Conservation (phyloP, 495 filamentous ascomycete genomes). For the Rhypophila decipiens region DNA sequence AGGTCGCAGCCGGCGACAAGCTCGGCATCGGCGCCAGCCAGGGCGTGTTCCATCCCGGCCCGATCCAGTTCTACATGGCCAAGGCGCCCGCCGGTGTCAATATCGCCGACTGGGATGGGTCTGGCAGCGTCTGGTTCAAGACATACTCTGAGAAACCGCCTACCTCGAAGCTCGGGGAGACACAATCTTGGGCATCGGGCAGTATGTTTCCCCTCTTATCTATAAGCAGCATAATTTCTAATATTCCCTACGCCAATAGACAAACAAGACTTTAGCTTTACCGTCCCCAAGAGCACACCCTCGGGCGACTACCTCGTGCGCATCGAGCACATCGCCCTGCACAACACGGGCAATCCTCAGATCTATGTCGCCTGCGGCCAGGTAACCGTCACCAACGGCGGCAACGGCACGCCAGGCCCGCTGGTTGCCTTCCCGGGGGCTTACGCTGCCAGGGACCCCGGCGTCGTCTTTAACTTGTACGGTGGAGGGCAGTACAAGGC, state of each 20-base stretch:
- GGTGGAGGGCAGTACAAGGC: conserved; percentile 32
- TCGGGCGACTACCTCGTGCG: conserved; percentile 35
- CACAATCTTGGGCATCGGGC: no score
- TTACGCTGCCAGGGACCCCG: conserved; percentile 28
- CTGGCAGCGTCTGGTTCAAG: conserved; percentile 45
- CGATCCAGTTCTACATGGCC: conserved; percentile 43
- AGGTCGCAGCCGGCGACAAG: conserved; percentile 27
- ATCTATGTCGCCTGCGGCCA: conserved; percentile 37
- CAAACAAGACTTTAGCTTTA: conserved; percentile 26
- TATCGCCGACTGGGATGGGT: conserved; percentile 37
- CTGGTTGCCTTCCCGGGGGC: conserved; percentile 31
- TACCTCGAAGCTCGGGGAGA: no score
- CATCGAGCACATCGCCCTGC: conserved; percentile 35
- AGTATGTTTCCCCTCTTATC: no score
- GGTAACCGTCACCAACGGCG: conserved; percentile 30
- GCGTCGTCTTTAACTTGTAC: conserved; percentile 19
- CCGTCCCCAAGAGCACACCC: conserved; percentile 34
- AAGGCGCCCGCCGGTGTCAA: conserved; percentile 31
- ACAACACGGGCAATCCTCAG: conserved; percentile 35
- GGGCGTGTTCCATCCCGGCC: conserved; percentile 36
- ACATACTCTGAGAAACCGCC: conserved; percentile 32
- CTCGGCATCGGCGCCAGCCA: conserved; percentile 36
- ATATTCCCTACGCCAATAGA: neutral
- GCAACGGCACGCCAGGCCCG: conserved; percentile 24
- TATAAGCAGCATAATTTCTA: no score